Base-by-base conservation (phyloP, 345 rosid species). In the Toxicodendron radicans region DNA sequence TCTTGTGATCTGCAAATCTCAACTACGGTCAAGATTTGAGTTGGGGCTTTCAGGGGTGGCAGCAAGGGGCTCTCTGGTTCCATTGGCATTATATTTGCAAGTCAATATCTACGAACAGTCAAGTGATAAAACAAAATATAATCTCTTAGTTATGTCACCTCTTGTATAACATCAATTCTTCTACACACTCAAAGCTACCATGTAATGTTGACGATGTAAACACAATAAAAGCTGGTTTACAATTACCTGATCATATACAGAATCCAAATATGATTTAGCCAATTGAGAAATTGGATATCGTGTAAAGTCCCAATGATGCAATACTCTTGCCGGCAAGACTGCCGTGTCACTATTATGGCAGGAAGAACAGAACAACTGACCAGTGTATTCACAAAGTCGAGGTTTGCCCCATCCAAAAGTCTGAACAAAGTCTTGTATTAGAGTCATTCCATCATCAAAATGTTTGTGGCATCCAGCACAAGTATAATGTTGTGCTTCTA, bases 381-480 rank as follows among this genome's bases (percentile, higher is more conserved):
- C 95, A 21, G 96, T 89, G 85, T 91, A 95, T 72, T 93, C 95
- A 69, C 99, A 95, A 78, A 87, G 87, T 53, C 92, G 83, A 79
- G 99, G 97, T 78, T 88, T 93, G 73, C 97, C 96, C 98, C 96
- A 93, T 27, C 99, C 96, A 78, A 94, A 81, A 53, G 90, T 84
- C 79, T 87, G 89, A 52, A 86, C 90, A 75, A 95, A 83, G 79
- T 92, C 96, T 71, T 35, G 78, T 79, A 93, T 83, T 52, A 93
- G 80, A 80, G 92, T 93, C 73, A 81, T 82, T 66, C 91, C 90
- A 76, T 83, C 92, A 83, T 90, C 92, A 81, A 95, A 93, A 83
- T 89, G 91, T 80, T 66, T 89, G 84, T 86, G 92, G 84, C 99
- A 95, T 73, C 97, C 98, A 64, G 97, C 93, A 72, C 99, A 95